Base-by-base conservation (phyloP, 768 basidiomycete genomes). In the Naganishia vaughanmartiniae region DNA sequence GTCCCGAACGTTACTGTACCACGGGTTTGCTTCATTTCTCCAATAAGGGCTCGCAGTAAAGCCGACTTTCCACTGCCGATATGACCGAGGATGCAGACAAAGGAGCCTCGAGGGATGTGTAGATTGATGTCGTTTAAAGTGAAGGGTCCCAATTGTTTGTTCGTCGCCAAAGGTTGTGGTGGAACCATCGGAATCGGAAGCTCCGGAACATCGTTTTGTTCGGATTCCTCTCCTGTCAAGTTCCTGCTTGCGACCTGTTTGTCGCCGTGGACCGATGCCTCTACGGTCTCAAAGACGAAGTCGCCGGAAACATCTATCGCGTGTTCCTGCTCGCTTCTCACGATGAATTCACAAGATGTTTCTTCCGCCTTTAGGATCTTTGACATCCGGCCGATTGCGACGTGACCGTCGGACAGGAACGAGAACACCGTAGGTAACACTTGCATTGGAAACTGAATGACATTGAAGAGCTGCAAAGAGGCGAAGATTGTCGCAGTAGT, bases 391-490 rank as follows among this genome's bases (percentile, higher is more conserved):
- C 17, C 48, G 19, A 70, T 14, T 12, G 72, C 72, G n/a, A 73
- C 68, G 26, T 54, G 54, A n/a, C 54, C 69, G 39, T 73, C 72
- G 1, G 68, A 28, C 5, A 70, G 11, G 2, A 36, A 51, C 42
- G 74, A 70, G 42, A 76, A 72, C 3, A 70, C 70, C 65, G 77
- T 71, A 2, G 79, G 79, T 6, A 81, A 67, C 28, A 73, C 70
- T 19, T 72, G 63, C 14, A 82, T 72, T 0, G 81, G 81, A 14
- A 65, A 48, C 26, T 74, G 73, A 55, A 81, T 73, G 28, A 81
- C 74, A 69, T 87, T 87, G 81, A 88, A 87, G 33, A 87, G 80
- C 70, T 88, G 87, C n/a, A 89, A 78, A 10, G 85, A 85, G 2
- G 83, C 81, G 76, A 89, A 88, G 58, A 89, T 85, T 67, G 83